These are phyloP conservation scores for Plasmodium cynomolgi DNA, from an alignment of 169 alveolate genomes.

Conservation along the genomic window DNA sequence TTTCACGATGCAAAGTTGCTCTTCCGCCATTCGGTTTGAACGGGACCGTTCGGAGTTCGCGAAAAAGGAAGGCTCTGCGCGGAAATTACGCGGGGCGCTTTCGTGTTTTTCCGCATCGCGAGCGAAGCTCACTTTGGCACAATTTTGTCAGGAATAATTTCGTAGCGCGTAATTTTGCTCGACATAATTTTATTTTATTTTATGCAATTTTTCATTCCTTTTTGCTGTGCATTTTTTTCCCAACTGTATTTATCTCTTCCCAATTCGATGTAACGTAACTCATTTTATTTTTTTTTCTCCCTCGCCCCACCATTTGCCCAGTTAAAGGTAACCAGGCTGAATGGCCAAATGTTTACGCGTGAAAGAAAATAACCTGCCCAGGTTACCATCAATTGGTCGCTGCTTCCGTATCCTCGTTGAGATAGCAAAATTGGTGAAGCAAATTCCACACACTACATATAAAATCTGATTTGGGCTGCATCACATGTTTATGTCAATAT, in stretches of 20 bases:
- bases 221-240: not conserved
- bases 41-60: not conserved
- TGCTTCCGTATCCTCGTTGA: not conserved
- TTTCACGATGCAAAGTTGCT: not conserved
- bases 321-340: not conserved
- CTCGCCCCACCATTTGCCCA: not conserved
- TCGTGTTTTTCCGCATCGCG: not conserved
- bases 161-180: not conserved
- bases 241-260: not conserved
- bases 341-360: not conserved
- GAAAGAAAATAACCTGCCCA: not conserved
- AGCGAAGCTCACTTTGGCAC: not conserved
- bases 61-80: not conserved
- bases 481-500: not conserved
- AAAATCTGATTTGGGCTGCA: not conserved
- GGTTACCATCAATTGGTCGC: not conserved
- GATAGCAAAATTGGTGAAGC: not conserved
- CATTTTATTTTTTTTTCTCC: not conserved
- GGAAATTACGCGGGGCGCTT: not conserved
- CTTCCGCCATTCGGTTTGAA: not conserved
- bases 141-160: not conserved
- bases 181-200: not conserved
- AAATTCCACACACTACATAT: not conserved
- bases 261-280: not conserved
- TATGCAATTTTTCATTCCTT: not conserved